Evolutionary conservation across 257 asterid genomes (phyloP), one percentile per base, ranked within the genome.

Genomic region (Forsythia suspensa): DNA sequence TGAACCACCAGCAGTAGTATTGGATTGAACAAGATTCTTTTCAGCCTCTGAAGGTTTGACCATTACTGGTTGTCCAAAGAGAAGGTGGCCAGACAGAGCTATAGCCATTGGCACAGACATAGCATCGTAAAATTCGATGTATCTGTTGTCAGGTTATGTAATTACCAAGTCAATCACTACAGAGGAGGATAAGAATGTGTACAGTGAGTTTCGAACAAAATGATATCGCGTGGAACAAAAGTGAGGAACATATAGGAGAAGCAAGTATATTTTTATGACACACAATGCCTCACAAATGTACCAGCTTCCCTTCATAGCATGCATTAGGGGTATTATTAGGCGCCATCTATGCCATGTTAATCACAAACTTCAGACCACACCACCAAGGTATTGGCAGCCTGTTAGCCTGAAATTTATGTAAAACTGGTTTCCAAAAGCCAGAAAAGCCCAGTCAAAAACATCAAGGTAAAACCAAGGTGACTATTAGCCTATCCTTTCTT

Each of bases 101-200:
- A 96, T 96, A 46, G 99, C 99, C 97, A 94, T 91, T 11, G 99
- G 99, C 63, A 96, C 99, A 72, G 98, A 92, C 99, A 96, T 94
- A 40, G 84, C 96, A 86, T 96, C 99, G 82, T 90, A 89, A 85
- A 96, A 96, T 85, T 96, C 99, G 85, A 96, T 92, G 72, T 96
- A 96, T 89, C 99, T 96, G 93, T 82, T 20, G 78, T 46, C 75
- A 80, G 13, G 34, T 68, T 68, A 57, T 36, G 36, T 43, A 75
- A 68, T 21, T 15, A 18, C 34, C 4, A 57, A 16, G 66, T 72
- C 46, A 77, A 72, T 75, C 57, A 72, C 59, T n/a, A 82, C 36
- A n/a, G 37, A 15, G 65, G 11, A 57, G 42, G 41, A 18, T 7
- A 15, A 48, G 6, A 48, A 48, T 48, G 20, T 48, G 6, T 48